Percentiles rank a stretch among this genome's conserved stretches.
These are phyloP conservation scores for Aegilops tauschii DNA, from an alignment of 176 grass and related monocot genomes.

Conservation along the genomic window DNA sequence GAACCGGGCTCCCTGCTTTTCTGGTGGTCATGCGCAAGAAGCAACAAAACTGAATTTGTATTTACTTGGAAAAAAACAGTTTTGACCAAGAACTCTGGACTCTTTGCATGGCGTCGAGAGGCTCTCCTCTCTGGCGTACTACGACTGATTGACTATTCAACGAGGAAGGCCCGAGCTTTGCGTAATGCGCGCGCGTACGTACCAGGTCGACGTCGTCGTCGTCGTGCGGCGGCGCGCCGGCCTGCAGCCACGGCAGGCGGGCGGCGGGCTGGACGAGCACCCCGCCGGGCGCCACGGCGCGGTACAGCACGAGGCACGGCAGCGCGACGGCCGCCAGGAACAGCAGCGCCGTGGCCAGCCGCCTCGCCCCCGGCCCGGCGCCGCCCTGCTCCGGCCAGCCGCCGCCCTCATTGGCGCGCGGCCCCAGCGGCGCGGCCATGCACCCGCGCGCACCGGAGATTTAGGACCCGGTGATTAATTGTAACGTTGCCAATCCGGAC, in stretches of 20 bases:
- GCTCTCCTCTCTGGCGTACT: background rate
- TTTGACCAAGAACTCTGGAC: background rate
- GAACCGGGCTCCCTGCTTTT: background rate
- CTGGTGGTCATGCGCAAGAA: background rate
- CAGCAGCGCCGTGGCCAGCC: slow-evolving; percentile 34
- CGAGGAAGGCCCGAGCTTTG: background rate
- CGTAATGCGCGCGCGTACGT: background rate
- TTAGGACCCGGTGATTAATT: background rate
- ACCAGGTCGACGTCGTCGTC: slow-evolving; percentile 1
- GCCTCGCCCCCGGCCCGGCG: background rate
- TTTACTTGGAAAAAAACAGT: background rate
- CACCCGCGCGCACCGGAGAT: background rate
- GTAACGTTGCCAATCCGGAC: background rate
- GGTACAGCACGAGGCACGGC: slow-evolving; percentile 45
- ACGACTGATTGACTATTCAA: background rate
- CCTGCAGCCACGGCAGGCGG: background rate
- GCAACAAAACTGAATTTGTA: too few relatives aligned
- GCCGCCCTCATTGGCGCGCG: background rate
- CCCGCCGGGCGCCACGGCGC: slow-evolving; percentile 18
- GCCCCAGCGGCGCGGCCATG: slow-evolving; percentile 27
- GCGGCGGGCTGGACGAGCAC: background rate
- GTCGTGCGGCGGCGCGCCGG: background rate
- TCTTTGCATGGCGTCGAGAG: background rate
- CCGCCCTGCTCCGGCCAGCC: background rate
- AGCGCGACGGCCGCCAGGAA: slow-evolving; percentile 48